phyloP scores from a whole-genome alignment of 2,329 filamentous ascomycete species.

The Calonectria ilicicola region DNA sequence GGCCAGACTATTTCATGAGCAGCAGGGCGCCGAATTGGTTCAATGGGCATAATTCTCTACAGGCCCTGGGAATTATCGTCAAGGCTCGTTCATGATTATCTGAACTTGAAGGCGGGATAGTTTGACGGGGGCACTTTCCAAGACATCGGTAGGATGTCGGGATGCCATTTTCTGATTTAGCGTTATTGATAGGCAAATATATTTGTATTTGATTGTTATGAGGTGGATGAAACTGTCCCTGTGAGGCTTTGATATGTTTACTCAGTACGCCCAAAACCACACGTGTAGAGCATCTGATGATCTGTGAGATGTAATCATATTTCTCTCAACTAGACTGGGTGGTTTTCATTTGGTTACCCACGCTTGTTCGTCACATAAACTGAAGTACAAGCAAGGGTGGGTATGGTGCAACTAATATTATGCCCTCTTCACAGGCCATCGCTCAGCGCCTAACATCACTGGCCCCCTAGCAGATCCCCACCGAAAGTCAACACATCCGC shows the following conservation, averaged over 20 bases:
- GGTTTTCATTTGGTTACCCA: not conserved
- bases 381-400: not conserved
- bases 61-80: not conserved
- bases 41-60: not conserved
- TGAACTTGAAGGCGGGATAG: not conserved
- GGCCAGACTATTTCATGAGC: conserved; percentile 12
- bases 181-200: conserved; percentile 18
- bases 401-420: not conserved
- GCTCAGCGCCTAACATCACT: not conserved
- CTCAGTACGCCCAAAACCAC: not conserved
- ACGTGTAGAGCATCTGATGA: not conserved
- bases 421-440: not conserved
- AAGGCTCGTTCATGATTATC: not conserved
- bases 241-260: too few relatives aligned
- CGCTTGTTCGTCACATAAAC: not conserved
- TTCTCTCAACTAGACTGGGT: not conserved
- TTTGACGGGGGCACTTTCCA: not conserved
- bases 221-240: not conserved
- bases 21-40: conserved; percentile 8
- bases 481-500: conserved; percentile 38
- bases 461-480: conserved; percentile 29
- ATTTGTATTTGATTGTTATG: not conserved
- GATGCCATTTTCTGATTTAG: conserved; percentile 23
- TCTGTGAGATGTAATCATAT: not conserved
- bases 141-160: not conserved